Evolutionary conservation across 2,329 filamentous ascomycete species (phyloP), one percentile per base, ranked within the genome.

Genomic region (Xylariaceae sp.): DNA sequence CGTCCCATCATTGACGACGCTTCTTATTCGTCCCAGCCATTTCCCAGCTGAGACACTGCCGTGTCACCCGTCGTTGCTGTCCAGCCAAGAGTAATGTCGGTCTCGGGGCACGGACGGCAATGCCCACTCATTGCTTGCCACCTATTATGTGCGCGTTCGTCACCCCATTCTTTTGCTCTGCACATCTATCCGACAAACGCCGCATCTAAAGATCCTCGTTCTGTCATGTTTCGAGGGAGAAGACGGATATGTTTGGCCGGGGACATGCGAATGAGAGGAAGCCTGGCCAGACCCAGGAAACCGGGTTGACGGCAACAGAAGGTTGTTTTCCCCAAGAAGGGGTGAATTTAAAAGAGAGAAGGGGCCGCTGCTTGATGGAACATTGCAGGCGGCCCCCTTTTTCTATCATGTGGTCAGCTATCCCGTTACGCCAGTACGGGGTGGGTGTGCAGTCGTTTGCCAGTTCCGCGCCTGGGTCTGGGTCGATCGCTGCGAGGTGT

Each of bases 401-500:
- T 47, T 12, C 21, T 46, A 49, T 39, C 34, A 43, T 32, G 32
- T 29, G 36, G 39, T 22, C 37, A 41, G 40, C 29, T 34, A 36
- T 45, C 40, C 44, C 30, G 45, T 34, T 36, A 18, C 48, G 48
- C 47, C 49, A 51, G 46, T 18, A n/a, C n/a, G n/a, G 29, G n/a
- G 21, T 44, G 40, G 40, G 49, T 47, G 46, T 53, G 46, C 55
- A 55, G 46, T 53, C 39, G 47, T 36, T 45, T 42, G 48, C 48
- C n/a, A n/a, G n/a, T n/a, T n/a, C n/a, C n/a, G n/a, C n/a, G n/a
- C n/a, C n/a, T n/a, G n/a, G n/a, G n/a, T n/a, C n/a, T 26, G 43
- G 36, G 45, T 53, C 34, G 19, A 54, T 18, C 15, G 21, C 18
- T 40, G 39, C 40, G 36, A 49, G 56, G 54, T 58, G 56, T 56